Evolutionary conservation across 2,329 filamentous ascomycete species (phyloP), one percentile per base, ranked within the genome.

Genomic region (Daldinia eschscholtzii): DNA sequence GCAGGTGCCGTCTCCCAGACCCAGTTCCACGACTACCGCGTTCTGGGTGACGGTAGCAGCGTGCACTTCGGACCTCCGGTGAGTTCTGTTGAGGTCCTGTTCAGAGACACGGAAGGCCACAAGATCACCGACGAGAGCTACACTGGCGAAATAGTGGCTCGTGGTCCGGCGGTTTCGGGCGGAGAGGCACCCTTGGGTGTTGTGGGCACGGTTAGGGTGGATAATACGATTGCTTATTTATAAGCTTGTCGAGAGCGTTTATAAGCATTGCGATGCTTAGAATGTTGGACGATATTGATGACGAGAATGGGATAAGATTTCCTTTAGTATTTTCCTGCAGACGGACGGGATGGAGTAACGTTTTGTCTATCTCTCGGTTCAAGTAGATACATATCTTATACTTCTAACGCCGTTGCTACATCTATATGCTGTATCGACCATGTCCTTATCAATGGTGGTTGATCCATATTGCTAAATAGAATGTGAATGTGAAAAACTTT

Each of bases 1-100:
- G 95, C 94, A 1, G 96, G 96, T 41, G 91, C 94, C 0, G 88
- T 97, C n/a, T 85, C 91, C 0, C 95, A 98, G 81, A 97, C 93
- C 6, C 90, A 93, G 68, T 86, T 94, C 42, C 97, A 93, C 77
- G 95, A 98, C 78, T 98, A 98, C 79, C 85, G 95, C 72, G 85
- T 86, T 69, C 82, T 80, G 41, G 80, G 77, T 71, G 70, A 73
- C 62, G 80, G 80, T 10, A 78, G 77, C 67, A 82, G 79, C 61
- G 83, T 84, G 10, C 94, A 97, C 79, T 97, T 98, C 76, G 96
- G 96, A 2, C 85, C 91, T 9, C 94, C 95, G 2, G 77, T 96
- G 44, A 93, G 91, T 70, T 91, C 89, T 73, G 87, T 95, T 0
- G 95, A 98, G 82, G 79, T 98, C 42, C 87, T 92, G 75, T 79